Evolutionary conservation across 352 stramenopile genomes (phyloP).

Genomic region (Blastocystis sp.): DNA sequence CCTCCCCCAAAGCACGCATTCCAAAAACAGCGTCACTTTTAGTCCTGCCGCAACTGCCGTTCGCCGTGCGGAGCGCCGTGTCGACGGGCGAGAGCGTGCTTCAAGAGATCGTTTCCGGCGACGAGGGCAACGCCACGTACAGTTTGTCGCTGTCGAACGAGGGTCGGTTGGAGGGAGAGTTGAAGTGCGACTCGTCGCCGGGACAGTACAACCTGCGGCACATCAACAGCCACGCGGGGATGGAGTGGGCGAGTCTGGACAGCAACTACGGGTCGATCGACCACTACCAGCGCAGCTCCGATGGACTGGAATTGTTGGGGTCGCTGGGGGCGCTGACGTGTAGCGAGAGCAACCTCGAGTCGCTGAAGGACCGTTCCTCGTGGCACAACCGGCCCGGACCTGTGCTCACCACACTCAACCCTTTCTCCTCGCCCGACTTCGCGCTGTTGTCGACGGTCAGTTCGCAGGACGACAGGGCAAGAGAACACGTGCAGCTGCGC

Average conservation of each 20-base stretch:
- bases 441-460: neutral
- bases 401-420: neutral
- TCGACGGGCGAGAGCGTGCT: neutral
- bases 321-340: neutral
- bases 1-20: neutral
- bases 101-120: constrained; percentile 29
- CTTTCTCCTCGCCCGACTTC: constrained; percentile 40
- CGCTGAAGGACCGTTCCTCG: neutral
- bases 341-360: neutral
- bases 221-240: neutral
- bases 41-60: constrained; percentile 9
- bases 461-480: neutral
- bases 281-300: neutral
- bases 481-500: neutral
- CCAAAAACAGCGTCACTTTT: neutral
- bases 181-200: neutral
- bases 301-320: neutral
- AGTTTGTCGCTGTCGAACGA: neutral
- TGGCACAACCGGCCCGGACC: no score
- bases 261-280: neutral
- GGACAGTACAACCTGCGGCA: neutral
- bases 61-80: neutral
- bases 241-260: neutral
- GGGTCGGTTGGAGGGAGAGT: neutral
- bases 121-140: neutral